These are phyloP conservation scores for Letharia columbiana DNA, from an alignment of 495 filamentous ascomycete species.

Conservation along the genomic window DNA sequence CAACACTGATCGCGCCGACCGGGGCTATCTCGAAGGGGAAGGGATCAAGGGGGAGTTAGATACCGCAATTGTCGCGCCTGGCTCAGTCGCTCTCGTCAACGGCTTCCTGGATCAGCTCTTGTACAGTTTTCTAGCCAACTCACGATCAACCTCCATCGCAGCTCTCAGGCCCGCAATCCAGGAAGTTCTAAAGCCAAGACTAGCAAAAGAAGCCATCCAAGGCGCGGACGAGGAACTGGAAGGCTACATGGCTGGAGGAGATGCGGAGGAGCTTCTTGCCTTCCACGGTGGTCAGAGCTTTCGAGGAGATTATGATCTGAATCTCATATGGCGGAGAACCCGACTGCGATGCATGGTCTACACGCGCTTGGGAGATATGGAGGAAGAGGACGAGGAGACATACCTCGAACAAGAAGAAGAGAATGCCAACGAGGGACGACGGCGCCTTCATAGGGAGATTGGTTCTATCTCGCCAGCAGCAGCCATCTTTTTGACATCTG, in stretches of 20 bases:
- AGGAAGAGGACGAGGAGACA: conserved; percentile 92
- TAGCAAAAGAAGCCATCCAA: conserved; percentile 78
- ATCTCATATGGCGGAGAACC: conserved; percentile 83
- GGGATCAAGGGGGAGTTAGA: conserved; percentile 55
- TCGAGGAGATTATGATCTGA: conserved; percentile 66
- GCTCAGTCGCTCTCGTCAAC: conserved; percentile 75
- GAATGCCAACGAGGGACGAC: conserved; percentile 39
- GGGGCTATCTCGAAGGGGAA: conserved; percentile 59
- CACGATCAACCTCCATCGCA: conserved; percentile 73
- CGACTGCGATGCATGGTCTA: conserved; percentile 96
- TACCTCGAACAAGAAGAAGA: conserved; percentile 66
- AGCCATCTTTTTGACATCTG: conserved; percentile 90
- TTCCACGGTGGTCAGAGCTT: conserved; percentile 45
- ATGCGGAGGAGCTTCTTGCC: conserved; percentile 56
- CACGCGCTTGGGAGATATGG: conserved; percentile 90
- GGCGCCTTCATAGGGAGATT: conserved; percentile 46
- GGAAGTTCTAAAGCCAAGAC: conserved; percentile 78
- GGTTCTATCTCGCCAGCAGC: conserved; percentile 83
- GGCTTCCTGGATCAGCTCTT: conserved; percentile 89
- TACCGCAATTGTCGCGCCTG: conserved; percentile 61
- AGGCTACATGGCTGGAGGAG: conserved; percentile 71
- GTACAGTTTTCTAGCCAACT: conserved; percentile 71
- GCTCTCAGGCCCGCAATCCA: conserved; percentile 73
- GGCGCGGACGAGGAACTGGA: conserved; percentile 85
- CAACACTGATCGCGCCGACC: conserved; percentile 73